These are phyloP conservation scores for Cyclotella cryptica DNA, from an alignment of 108 stramenopile species.

Conservation along the genomic window DNA sequence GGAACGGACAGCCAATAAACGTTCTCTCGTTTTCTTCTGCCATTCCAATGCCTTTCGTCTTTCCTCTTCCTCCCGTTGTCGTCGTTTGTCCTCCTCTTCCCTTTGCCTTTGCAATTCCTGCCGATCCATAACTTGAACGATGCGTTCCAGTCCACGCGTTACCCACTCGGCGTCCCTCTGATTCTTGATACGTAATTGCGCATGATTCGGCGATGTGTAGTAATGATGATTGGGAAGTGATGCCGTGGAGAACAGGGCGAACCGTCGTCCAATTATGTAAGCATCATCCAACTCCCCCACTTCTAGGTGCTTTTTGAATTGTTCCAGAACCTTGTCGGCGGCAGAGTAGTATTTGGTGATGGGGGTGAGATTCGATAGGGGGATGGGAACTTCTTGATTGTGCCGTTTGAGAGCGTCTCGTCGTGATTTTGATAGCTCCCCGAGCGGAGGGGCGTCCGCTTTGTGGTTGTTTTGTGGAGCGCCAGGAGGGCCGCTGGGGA, in stretches of 20 bases:
- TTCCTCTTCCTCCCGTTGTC: slow-evolving; percentile 51
- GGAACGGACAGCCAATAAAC: slow-evolving; percentile 29
- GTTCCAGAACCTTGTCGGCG: slow-evolving; percentile 70
- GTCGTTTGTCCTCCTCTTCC: slow-evolving; percentile 25
- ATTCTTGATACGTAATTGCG: slow-evolving; percentile 49
- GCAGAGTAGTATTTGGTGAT: slow-evolving; percentile 79
- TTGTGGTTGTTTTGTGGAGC: slow-evolving; percentile 1
- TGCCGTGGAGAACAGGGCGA: slow-evolving; percentile 73
- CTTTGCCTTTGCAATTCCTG: slow-evolving; percentile 56
- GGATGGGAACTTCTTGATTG: slow-evolving; percentile 34
- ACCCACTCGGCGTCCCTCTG: slow-evolving; percentile 66
- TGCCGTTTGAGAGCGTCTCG: slow-evolving; percentile 40
- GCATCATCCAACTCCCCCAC: slow-evolving; percentile 69
- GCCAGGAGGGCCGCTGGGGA: slow-evolving; percentile 19
- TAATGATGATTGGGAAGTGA: slow-evolving; percentile 80
- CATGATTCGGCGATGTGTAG: slow-evolving; percentile 53
- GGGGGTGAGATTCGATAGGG: slow-evolving; percentile 75
- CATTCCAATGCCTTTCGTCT: slow-evolving; percentile 54
- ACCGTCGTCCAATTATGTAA: slow-evolving; percentile 81
- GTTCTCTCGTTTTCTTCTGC: slow-evolving; percentile 51
- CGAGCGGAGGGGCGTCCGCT: neutral
- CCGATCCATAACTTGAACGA: slow-evolving; percentile 78
- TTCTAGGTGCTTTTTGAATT: slow-evolving; percentile 58
- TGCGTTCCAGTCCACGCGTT: slow-evolving; percentile 66
- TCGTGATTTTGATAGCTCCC: slow-evolving; percentile 40